Base-by-base conservation (phyloP, 164 flowering plant species). In the Hamamelis virginiana region DNA sequence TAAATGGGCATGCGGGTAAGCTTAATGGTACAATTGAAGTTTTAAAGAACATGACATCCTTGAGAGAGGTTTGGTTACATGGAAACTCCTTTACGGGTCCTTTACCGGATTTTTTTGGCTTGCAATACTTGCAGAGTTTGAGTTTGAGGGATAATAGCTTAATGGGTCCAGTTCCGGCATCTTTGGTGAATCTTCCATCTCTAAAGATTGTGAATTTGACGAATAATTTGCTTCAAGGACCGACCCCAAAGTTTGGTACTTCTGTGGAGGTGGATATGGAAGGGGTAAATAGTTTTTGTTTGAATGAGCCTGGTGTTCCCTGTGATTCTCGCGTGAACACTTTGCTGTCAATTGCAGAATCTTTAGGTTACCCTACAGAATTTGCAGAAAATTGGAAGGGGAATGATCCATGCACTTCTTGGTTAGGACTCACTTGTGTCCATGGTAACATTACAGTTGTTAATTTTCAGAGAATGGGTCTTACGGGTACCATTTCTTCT, bases 311-410 rank as follows among this genome's bases (percentile, higher is more conserved):
- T 56, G 89, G 91, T 43, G 80, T 14, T 48, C 43, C 61, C 8
- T 89, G 93, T 68, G 85, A 81, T 79, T 10, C 67, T 1, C 78
- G 67, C 4, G 89, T 89, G 8, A 69, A 75, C 66, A 48, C 21
- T 19, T 65, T 89, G 82, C 75, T 89, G 15, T 70, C 79, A 1
- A 69, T 83, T 48, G 75, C 69, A 5, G 56, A 71, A 61, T 44
- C 78, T 2, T 3, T 83, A 43, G 86, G 86, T 6, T 95, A 89
- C 69, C 99, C 99, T 0, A n/a, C 14, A 0, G 64, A 0, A 8
- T 79, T 95, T 64, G 99, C 97, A 0, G 64, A 75, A 5, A 69
- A 65, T 67, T 95, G 99, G 99, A 69, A 75, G 26, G 97, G 94
- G 13, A 93, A 90, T 73, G 85, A 89, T 72, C 97, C 98, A n/a